A percentile compares a stretch with the other conserved stretches of the same genome.
These are phyloP conservation scores for Scedosporium dehoogii DNA, from an alignment of 2,329 filamentous ascomycete species.

Conservation along the genomic window DNA sequence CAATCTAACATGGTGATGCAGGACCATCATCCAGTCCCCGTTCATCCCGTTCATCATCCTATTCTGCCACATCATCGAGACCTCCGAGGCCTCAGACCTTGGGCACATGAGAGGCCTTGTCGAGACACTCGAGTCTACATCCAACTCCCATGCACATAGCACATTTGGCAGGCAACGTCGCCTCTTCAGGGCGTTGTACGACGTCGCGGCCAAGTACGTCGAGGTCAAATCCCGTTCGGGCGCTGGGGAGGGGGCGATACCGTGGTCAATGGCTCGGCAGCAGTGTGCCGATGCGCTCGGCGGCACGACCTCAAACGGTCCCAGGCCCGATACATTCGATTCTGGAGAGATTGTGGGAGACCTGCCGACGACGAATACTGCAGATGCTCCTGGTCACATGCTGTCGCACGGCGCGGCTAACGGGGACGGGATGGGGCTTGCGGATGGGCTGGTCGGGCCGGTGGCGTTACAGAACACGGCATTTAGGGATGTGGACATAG, in stretches of 20 bases:
- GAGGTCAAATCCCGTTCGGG: conserved; percentile 8
- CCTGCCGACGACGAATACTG: background rate
- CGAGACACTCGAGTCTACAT: conserved; percentile 8
- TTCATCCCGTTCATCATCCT: conserved; percentile 44
- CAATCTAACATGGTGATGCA: conserved; percentile 10
- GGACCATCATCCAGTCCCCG: conserved; percentile 37
- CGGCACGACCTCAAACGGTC: background rate
- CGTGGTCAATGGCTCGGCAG: background rate
- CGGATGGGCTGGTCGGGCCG: background rate
- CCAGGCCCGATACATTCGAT: background rate
- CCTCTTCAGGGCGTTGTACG: conserved; percentile 14
- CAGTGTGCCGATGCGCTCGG: background rate
- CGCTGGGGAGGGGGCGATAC: background rate
- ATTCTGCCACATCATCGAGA: conserved; percentile 40
- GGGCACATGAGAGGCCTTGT: conserved; percentile 40
- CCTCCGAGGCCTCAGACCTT: conserved; percentile 29
- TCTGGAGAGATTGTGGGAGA: background rate
- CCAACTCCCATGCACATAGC: conserved; percentile 5
- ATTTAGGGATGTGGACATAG: conserved; percentile 7
- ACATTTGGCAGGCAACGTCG: conserved; percentile 11
- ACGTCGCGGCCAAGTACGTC: conserved; percentile 15
- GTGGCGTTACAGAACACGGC: background rate
- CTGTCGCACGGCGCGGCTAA: background rate
- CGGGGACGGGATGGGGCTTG: background rate
- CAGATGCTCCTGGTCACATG: background rate